These are phyloP conservation scores for Austropuccinia psidii DNA, from an alignment of 1,284 basidiomycete genomes.

Conservation along the genomic window DNA sequence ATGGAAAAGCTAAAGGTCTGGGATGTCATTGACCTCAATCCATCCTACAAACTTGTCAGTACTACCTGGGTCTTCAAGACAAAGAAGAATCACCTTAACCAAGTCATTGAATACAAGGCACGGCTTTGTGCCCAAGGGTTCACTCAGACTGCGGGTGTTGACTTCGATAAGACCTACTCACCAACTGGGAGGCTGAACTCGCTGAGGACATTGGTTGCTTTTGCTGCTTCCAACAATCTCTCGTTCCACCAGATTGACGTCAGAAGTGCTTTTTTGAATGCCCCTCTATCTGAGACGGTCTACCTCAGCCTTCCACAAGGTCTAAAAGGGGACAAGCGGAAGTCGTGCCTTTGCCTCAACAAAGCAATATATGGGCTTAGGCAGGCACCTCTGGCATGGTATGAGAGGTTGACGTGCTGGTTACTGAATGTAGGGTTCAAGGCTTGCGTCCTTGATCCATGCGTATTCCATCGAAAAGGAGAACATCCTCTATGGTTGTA, in stretches of 20 bases:
- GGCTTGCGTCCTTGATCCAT: neutral
- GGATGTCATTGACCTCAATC: neutral
- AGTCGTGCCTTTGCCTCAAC: neutral
- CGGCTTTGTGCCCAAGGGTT: neutral
- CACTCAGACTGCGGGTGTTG: neutral
- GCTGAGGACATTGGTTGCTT: neutral
- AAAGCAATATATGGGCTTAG: constrained; percentile 5
- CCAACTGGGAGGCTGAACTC: neutral
- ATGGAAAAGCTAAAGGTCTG: neutral
- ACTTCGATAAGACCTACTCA: neutral
- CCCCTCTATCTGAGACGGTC: neutral
- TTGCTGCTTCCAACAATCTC: neutral
- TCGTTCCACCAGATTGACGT: neutral
- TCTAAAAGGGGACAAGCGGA: neutral
- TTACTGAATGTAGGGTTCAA: neutral
- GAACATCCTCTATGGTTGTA: neutral
- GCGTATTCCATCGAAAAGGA: neutral
- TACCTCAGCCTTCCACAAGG: neutral
- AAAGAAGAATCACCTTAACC: neutral
- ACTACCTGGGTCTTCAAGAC: constrained; percentile 13
- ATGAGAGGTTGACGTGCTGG: neutral
- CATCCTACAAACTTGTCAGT: neutral
- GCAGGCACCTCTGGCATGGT: neutral
- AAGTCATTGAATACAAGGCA: neutral
- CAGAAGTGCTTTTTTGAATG: neutral